A percentile compares a stretch with the other conserved stretches of the same genome.
Evolutionary conservation across 306 rosid genomes (phyloP).

Genomic region (Sphenostylis stenocarpa): DNA sequence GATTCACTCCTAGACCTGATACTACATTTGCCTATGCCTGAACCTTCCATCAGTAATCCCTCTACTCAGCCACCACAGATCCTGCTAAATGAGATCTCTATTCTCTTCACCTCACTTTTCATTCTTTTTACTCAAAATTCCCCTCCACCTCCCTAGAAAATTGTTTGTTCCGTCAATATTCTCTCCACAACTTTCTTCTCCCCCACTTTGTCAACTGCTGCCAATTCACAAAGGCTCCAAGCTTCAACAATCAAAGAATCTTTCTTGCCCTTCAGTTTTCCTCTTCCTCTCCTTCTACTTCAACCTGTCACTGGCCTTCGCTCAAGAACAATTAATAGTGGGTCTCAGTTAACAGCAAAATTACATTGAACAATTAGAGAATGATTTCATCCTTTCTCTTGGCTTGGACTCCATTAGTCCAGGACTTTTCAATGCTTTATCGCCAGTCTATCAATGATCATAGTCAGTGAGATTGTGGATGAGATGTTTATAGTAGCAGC

Average conservation of each 20-base stretch:
- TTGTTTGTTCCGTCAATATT: not conserved
- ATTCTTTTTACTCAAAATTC: not conserved
- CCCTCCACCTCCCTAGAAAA: conserved; percentile 7
- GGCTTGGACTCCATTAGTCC: conserved; percentile 68
- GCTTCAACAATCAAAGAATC: conserved; percentile 28
- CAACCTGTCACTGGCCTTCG: conserved; percentile 33
- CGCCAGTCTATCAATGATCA: conserved; percentile 85
- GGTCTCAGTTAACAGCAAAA: conserved; percentile 65
- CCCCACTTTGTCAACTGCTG: not conserved
- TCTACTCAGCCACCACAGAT: not conserved
- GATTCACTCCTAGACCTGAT: too few relatives aligned
- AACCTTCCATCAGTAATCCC: too few relatives aligned
- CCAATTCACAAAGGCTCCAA: conserved; percentile 37
- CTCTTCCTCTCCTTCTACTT: conserved; percentile 37
- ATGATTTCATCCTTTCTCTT: conserved; percentile 44
- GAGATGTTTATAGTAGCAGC: conserved; percentile 99
- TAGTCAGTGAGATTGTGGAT: conserved; percentile 98
- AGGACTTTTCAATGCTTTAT: conserved; percentile 81
- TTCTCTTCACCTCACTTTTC: not conserved
- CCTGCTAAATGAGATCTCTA: not conserved
- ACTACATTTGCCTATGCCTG: too few relatives aligned
- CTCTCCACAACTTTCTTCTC: not conserved
- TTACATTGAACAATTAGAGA: conserved; percentile 42
- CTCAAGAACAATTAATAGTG: too few relatives aligned
- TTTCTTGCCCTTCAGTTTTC: conserved; percentile 34